phyloP scores from a whole-genome alignment of 2,329 filamentous ascomycete species.

The Ophiocordyceps camponoti-rufipedis region DNA sequence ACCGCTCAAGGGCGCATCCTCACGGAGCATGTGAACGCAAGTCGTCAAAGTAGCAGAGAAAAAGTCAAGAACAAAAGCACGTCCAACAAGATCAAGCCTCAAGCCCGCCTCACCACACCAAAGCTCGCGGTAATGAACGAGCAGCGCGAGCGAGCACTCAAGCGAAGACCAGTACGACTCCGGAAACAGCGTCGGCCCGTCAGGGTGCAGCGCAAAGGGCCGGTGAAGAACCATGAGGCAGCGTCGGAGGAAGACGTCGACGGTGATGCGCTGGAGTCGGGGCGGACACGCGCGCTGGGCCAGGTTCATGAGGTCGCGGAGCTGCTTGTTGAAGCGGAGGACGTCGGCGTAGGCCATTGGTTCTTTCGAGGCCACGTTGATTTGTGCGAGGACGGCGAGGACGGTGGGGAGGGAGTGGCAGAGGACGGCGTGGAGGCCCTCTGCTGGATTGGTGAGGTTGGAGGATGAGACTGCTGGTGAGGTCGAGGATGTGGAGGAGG shows the following conservation, averaged over 20 bases:
- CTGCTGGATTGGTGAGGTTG: conserved; percentile 9
- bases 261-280: conserved; percentile 13
- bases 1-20: conserved; percentile 14
- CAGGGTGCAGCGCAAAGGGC: conserved; percentile 15
- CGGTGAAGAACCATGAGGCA: conserved; percentile 18
- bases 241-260: conserved; percentile 16
- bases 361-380: conserved; percentile 12
- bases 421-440: conserved; percentile 14
- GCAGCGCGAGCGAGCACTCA: conserved; percentile 16
- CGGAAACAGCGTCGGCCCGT: conserved; percentile 13
- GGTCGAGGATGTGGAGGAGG: background rate
- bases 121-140: conserved; percentile 17
- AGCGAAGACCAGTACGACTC: conserved; percentile 19
- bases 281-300: conserved; percentile 11
- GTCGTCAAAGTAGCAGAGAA: conserved; percentile 17
- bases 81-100: conserved; percentile 13
- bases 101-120: conserved; percentile 10
- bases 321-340: conserved; percentile 12
- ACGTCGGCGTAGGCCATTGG: conserved; percentile 15
- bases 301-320: conserved; percentile 14
- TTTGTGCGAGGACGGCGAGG: conserved; percentile 11
- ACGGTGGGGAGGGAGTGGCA: conserved; percentile 13
- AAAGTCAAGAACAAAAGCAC: conserved; percentile 16
- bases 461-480: conserved; percentile 4
- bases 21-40: conserved; percentile 14